Evolutionary conservation across 2,329 filamentous ascomycete species (phyloP), one percentile per base, ranked within the genome.

Genomic region (Sporothrix pallida): DNA sequence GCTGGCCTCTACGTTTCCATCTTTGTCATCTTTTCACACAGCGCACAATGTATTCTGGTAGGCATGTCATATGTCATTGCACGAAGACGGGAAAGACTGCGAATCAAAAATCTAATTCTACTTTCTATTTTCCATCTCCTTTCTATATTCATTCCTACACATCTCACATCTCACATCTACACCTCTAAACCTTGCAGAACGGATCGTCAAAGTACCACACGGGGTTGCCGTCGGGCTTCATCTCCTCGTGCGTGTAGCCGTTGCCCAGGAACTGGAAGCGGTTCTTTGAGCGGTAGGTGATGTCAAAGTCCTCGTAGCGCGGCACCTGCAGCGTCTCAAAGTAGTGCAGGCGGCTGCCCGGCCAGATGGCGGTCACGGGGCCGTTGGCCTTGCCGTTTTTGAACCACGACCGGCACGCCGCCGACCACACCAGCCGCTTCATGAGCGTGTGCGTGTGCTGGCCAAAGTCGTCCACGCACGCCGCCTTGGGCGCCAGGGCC

Each of bases 321-420:
- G 87, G 83, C n/a, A 78, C 77, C 76, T 85, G 82, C 44, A 88
- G 79, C 83, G 86, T 86, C 74, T 86, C 83, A 77, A 87, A 84
- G 78, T 86, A 87, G 77, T 87, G 84, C 68, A 85, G 79, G 20
- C 85, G 80, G 74, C 83, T 85, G 1, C 86, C 86, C 0, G 86
- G 85, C 75, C 87, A 85, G 63, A 87, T 79, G n/a, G 82, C 48
- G 12, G 48, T 84, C 23, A 87, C 84, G 1, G 83, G 82, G 0
- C 84, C 86, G 31, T 84, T 79, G 12, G 78, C 78, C 12, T 76
- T 79, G 3, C 83, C 85, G 54, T 82, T 80, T 79, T 87, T 87
- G 78, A 85, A 88, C 86, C 86, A 87, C 12, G 84, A 86, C 15
- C 82, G 80, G 73, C 85, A 86, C 17, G 78, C 50, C 12, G 82